Conservation (phyloP, 2,329 filamentous ascomycete species). For the Fonsecaea nubica region DNA sequence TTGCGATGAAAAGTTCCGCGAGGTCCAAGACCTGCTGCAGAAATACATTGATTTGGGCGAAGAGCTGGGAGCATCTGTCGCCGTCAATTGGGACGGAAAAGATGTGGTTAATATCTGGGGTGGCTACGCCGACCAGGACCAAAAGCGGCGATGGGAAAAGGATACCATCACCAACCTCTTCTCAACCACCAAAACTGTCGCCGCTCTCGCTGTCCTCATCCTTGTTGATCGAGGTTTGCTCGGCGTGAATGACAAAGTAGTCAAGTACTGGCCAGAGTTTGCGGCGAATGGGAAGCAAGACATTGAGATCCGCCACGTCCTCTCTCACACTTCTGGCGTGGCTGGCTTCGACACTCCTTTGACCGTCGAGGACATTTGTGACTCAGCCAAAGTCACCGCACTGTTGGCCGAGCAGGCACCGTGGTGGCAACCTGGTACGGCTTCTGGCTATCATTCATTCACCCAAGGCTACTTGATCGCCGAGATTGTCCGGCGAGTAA, state of each 20-base stretch:
- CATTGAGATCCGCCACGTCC: constrained; percentile 40
- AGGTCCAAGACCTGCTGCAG: constrained; percentile 46
- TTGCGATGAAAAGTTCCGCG: constrained; percentile 47
- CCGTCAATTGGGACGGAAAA: constrained; percentile 50
- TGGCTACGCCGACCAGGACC: constrained; percentile 45
- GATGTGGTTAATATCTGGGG: constrained; percentile 56
- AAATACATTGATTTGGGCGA: constrained; percentile 46
- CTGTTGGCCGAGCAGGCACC: constrained; percentile 50
- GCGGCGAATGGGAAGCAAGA: constrained; percentile 44
- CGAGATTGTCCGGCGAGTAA: constrained; percentile 34
- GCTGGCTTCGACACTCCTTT: constrained; percentile 45
- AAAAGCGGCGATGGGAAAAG: constrained; percentile 35
- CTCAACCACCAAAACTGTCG: constrained; percentile 43
- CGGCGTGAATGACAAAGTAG: constrained; percentile 40
- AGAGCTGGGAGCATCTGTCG: constrained; percentile 56
- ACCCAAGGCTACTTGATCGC: constrained; percentile 42
- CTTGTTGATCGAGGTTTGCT: constrained; percentile 43
- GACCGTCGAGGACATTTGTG: constrained; percentile 45
- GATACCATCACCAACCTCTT: constrained; percentile 39
- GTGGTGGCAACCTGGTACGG: constrained; percentile 54
- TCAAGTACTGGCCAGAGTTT: constrained; percentile 47
- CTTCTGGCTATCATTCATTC: constrained; percentile 51
- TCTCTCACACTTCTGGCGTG: constrained; percentile 30
- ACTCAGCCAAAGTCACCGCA: constrained; percentile 42
- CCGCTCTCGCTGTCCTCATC: constrained; percentile 40